Base-by-base conservation (phyloP, 495 filamentous ascomycete genomes). In the Annulohypoxylon maeteangense region DNA sequence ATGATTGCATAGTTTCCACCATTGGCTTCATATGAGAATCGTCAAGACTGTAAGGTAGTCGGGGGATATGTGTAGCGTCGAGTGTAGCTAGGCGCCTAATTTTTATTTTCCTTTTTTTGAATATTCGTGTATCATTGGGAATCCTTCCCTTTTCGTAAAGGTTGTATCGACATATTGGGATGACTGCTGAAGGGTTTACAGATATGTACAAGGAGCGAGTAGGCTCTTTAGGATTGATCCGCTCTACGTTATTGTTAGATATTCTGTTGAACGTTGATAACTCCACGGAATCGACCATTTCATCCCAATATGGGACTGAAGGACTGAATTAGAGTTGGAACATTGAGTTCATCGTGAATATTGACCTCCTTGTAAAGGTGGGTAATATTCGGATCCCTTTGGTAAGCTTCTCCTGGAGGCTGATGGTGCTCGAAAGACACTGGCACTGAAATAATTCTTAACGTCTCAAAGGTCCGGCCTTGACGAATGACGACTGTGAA, bases 401-500 rank as follows among this genome's bases (percentile, higher is more conserved):
- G 44, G 23, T 12, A 7, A 32, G 36, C 22, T 14, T 32, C n/a
- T 34, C 7, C n/a, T 12, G 16, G 7, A 25, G 18, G 40, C 18
- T 7, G 23, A 8, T 27, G 18, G 32, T 31, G 5, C 18, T 55
- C 38, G 25, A 44, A 31, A n/a, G 7, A 16, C 12, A 1, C 5
- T 22, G 60, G 22, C n/a, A 4, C 27, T 48, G 16, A 11, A 8
- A 57, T 58, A n/a, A 12, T 11, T 22, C 5, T 7, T 11, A 4
- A 59, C 36, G 34, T 12, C n/a, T 42, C 23, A 48, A 58, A 36
- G 14, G 58, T 69, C 25, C 6, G 60, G 32, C 48, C 16, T 45
- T 3, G 45, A 76, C 14, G 72, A 68, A 44, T 58, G 38, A 16
- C 62, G 53, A 60, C 60, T 32, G 61, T 38, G 61, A 11, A 47